Evolutionary conservation across 192 early-diverging fungal genomes (phyloP).

Genomic region (Rhizophagus clarus): DNA sequence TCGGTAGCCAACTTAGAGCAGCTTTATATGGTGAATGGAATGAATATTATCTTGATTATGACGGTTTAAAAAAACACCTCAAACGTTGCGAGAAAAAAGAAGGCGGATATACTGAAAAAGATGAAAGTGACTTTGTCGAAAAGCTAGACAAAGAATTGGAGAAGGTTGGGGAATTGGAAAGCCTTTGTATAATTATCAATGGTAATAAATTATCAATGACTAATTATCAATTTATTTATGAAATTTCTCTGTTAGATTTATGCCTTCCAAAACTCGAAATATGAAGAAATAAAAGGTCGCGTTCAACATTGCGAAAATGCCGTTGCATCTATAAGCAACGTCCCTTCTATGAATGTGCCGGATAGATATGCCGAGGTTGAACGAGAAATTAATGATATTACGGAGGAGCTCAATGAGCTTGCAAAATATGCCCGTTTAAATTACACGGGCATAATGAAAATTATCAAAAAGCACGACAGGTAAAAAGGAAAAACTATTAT

Average conservation of each 20-base stretch:
- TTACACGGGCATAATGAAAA: slow-evolving; percentile 86
- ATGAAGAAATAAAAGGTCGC: slow-evolving; percentile 70
- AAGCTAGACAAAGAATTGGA: slow-evolving; percentile 85
- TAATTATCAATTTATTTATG: slow-evolving; percentile 32
- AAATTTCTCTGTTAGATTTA: slow-evolving; percentile 53
- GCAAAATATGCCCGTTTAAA: slow-evolving; percentile 77
- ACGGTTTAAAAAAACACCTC: slow-evolving; percentile 81
- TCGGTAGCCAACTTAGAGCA: slow-evolving; percentile 78
- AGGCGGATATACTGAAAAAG: slow-evolving; percentile 77
- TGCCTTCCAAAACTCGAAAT: slow-evolving; percentile 72
- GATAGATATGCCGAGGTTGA: slow-evolving; percentile 46
- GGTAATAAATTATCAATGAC: slow-evolving; percentile 37
- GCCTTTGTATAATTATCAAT: slow-evolving; percentile 35
- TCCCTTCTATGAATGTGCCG: slow-evolving; percentile 40
- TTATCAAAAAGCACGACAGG: slow-evolving; percentile 98
- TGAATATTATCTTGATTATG: slow-evolving; percentile 80
- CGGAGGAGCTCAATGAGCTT: slow-evolving; percentile 77
- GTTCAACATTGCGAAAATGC: slow-evolving; percentile 66
- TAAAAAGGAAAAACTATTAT: slow-evolving; percentile 26
- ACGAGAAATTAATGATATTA: slow-evolving; percentile 69
- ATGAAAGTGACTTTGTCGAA: slow-evolving; percentile 92
- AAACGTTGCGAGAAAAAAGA: slow-evolving; percentile 66
- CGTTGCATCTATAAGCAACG: slow-evolving; percentile 57
- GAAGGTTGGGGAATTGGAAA: slow-evolving; percentile 56
- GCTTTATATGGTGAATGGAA: slow-evolving; percentile 78